Evolutionary conservation across 2,329 filamentous ascomycete genomes (phyloP).

Genomic region (Meredithiella fracta): DNA sequence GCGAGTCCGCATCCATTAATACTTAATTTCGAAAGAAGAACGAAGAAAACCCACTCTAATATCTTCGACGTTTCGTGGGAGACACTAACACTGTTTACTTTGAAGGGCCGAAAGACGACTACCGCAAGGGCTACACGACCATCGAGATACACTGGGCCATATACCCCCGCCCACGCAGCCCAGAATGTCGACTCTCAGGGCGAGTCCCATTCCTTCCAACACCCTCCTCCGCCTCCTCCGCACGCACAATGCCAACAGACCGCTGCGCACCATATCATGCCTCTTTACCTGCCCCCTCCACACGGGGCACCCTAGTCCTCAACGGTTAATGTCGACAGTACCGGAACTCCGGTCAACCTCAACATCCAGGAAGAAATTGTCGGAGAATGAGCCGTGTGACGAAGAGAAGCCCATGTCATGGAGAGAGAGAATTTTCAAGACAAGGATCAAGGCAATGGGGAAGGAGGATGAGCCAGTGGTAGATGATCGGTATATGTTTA

Average conservation of each 20-base stretch:
- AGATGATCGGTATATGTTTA: conserved; percentile 14
- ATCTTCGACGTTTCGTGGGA: too few relatives aligned
- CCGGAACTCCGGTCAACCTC: neutral
- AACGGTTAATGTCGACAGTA: neutral
- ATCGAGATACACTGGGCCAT: neutral
- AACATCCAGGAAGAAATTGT: neutral
- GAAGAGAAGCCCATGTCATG: conserved; percentile 13
- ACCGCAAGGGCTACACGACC: too few relatives aligned
- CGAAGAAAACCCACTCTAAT: too few relatives aligned
- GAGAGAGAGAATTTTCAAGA: conserved; percentile 13
- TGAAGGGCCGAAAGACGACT: too few relatives aligned
- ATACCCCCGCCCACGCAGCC: neutral
- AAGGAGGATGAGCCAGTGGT: conserved; percentile 10
- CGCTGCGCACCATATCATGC: conserved; percentile 28
- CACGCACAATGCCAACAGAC: conserved; percentile 46
- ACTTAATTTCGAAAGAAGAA: too few relatives aligned
- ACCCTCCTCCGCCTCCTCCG: conserved; percentile 56
- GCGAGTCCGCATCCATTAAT: too few relatives aligned
- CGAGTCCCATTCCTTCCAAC: conserved; percentile 32
- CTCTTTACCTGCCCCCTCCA: neutral
- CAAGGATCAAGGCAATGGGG: conserved; percentile 11
- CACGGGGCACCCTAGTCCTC: neutral
- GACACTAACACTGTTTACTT: too few relatives aligned
- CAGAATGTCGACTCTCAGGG: conserved; percentile 30
- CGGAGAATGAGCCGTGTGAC: conserved; percentile 1